Evolutionary conservation across 2,329 filamentous ascomycete genomes (phyloP).

Genomic region (Didymosphaeria variabile): DNA sequence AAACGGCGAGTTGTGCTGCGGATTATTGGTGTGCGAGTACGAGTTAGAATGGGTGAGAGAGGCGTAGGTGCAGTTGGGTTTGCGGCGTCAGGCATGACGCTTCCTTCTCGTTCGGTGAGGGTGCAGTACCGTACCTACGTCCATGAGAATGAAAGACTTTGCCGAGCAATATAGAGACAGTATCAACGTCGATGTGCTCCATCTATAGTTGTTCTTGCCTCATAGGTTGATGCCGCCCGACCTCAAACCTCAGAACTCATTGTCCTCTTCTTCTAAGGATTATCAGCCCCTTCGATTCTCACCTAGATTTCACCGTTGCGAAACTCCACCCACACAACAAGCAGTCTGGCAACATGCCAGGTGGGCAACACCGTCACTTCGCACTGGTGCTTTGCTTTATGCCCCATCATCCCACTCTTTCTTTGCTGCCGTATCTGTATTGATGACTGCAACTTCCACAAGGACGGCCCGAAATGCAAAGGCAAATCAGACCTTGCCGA

Average conservation of each 20-base stretch:
- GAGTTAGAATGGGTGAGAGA: not conserved
- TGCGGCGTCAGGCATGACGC: no score
- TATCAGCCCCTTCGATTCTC: not conserved
- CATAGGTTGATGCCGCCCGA: no score
- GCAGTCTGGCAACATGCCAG: not conserved
- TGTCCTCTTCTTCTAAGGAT: not conserved
- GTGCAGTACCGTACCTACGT: no score
- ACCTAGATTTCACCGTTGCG: no score
- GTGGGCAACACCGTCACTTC: not conserved
- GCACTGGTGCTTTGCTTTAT: not conserved
- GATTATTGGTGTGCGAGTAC: constrained; percentile 18
- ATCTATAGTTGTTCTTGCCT: no score
- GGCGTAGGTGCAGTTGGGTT: no score
- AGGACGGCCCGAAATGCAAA: not conserved
- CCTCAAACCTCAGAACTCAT: no score
- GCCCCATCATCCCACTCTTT: not conserved
- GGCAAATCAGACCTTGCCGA: not conserved
- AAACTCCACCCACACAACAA: no score
- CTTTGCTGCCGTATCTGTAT: not conserved
- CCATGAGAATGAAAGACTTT: no score
- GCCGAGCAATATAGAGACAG: no score
- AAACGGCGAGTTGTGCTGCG: constrained; percentile 1
- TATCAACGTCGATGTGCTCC: no score
- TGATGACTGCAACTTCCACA: not conserved
- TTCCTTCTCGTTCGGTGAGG: no score